These are phyloP conservation scores for Athelia sp. DNA, from an alignment of 1,284 basidiomycete genomes.

Conservation along the genomic window DNA sequence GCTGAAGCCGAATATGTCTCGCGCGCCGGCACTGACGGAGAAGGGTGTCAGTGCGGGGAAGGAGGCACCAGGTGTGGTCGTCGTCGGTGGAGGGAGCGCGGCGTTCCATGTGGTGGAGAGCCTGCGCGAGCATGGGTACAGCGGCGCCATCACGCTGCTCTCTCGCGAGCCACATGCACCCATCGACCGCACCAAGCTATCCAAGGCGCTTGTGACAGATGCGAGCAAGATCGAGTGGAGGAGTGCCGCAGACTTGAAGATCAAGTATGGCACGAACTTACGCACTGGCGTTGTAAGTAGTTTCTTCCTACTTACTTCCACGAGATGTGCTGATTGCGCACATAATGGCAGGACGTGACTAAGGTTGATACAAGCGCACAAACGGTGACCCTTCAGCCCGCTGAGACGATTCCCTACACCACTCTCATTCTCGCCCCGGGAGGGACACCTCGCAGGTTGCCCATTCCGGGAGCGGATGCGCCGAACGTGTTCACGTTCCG, in stretches of 20 bases:
- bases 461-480: constrained; percentile 74
- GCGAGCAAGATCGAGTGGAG: constrained; percentile 74
- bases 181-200: constrained; percentile 89
- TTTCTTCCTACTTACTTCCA: neutral
- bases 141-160: constrained; percentile 74
- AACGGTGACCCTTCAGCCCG: constrained; percentile 53
- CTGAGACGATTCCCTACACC: constrained; percentile 63
- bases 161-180: constrained; percentile 80
- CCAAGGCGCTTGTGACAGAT: constrained; percentile 82
- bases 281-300: constrained; percentile 58
- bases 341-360: constrained; percentile 18
- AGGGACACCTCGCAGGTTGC: constrained; percentile 63
- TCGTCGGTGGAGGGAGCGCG: constrained; percentile 86
- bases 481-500: constrained; percentile 81
- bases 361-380: constrained; percentile 58
- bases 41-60: constrained; percentile 26
- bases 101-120: constrained; percentile 81
- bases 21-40: constrained; percentile 49
- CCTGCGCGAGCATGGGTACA: constrained; percentile 81
- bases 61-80: constrained; percentile 65
- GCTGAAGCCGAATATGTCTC: constrained; percentile 64
- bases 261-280: constrained; percentile 77
- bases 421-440: constrained; percentile 74
- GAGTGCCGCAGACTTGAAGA: constrained; percentile 68
- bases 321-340: neutral